A percentile compares a stretch with the other conserved stretches of the same genome.
These are phyloP conservation scores for Aureobasidium vineae DNA, from an alignment of 2,329 filamentous ascomycete genomes.

Conservation along the genomic window DNA sequence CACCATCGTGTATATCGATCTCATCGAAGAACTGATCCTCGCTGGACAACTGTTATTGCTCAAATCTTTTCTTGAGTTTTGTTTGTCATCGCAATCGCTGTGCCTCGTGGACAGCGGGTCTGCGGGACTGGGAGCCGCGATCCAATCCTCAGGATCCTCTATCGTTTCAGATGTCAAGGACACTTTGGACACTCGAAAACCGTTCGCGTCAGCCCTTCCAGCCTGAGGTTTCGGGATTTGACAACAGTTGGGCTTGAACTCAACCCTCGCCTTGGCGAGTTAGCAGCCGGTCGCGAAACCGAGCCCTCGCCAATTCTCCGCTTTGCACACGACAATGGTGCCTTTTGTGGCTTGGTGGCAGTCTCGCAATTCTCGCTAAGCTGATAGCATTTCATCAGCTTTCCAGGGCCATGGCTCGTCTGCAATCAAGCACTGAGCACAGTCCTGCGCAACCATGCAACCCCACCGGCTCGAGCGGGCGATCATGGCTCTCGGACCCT, in stretches of 20 bases:
- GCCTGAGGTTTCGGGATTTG: neutral
- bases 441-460: neutral
- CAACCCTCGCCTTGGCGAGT: neutral
- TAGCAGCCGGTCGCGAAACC: neutral
- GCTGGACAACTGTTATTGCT: neutral
- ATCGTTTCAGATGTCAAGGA: slow-evolving; percentile 5
- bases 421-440: slow-evolving; percentile 15
- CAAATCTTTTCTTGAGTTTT: neutral
- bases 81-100: neutral
- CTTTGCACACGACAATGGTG: neutral
- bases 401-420: neutral
- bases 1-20: neutral
- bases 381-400: neutral
- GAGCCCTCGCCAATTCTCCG: neutral
- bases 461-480: slow-evolving; percentile 9
- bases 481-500: neutral
- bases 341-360: neutral
- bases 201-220: neutral
- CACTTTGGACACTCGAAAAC: neutral
- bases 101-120: neutral
- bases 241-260: slow-evolving; percentile 6
- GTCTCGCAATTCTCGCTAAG: slow-evolving; percentile 16
- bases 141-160: neutral
- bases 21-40: neutral
- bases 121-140: neutral